These are phyloP conservation scores for Oligophagozyma castellii DNA, from an alignment of 1,139 yeast species.

Conservation along the genomic window DNA sequence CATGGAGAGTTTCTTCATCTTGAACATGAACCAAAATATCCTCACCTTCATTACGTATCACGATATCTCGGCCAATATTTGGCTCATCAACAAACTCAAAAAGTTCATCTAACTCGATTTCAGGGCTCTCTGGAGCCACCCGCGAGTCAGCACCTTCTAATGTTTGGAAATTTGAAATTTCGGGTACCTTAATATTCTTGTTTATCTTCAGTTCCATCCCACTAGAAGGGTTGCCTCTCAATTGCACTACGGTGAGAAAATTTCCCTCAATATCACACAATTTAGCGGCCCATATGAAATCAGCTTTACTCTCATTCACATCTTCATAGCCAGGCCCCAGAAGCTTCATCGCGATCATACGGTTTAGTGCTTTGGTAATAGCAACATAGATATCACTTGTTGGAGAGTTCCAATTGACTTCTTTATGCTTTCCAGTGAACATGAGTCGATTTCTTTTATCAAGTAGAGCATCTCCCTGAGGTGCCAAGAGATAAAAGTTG, in stretches of 20 bases:
- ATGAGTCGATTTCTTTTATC: conserved; percentile 8
- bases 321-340: conserved; percentile 9
- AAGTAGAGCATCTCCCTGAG: conserved; percentile 3
- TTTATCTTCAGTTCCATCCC: not conserved
- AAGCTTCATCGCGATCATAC: conserved; percentile 9
- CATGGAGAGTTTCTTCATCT: not conserved
- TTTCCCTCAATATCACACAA: conserved; percentile 8
- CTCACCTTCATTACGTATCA: not conserved
- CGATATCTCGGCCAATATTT: not conserved
- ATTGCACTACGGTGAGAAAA: not conserved
- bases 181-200: not conserved
- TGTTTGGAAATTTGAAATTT: not conserved
- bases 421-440: conserved; percentile 13
- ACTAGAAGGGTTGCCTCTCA: not conserved
- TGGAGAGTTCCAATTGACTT: conserved; percentile 1
- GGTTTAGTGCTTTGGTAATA: conserved; percentile 11
- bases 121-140: no score
- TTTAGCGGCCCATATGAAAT: conserved; percentile 14
- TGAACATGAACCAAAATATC: not conserved
- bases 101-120: no score
- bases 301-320: conserved; percentile 9
- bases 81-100: not conserved
- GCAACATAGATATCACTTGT: conserved; percentile 5
- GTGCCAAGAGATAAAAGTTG: conserved; percentile 14
- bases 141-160: not conserved